phyloP scores from a whole-genome alignment of 805 yeast species.

The Kregervanrija pseudodelftensis region DNA sequence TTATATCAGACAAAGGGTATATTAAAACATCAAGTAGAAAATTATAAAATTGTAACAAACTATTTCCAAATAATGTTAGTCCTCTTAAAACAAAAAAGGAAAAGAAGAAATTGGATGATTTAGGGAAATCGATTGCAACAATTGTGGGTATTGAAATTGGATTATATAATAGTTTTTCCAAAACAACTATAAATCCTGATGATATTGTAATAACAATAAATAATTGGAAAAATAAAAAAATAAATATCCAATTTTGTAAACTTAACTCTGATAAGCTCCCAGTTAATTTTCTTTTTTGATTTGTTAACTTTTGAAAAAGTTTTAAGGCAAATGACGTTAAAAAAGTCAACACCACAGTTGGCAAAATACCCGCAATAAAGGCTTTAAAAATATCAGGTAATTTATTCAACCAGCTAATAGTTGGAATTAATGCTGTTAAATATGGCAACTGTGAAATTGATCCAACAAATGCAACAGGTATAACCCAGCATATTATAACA shows the following conservation, averaged over 20 bases:
- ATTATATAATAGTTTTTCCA: slow-evolving; percentile 54
- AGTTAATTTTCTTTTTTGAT: slow-evolving; percentile 51
- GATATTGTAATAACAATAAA: slow-evolving; percentile 81
- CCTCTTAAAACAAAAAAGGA: slow-evolving; percentile 73
- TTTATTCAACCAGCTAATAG: slow-evolving; percentile 44
- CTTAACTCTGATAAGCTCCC: slow-evolving; percentile 61
- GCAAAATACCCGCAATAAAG: slow-evolving; percentile 54
- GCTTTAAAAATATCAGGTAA: slow-evolving; percentile 49
- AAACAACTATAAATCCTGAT: slow-evolving; percentile 61
- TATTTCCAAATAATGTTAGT: slow-evolving; percentile 66
- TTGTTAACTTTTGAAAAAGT: slow-evolving; percentile 47
- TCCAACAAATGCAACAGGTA: slow-evolving; percentile 80
- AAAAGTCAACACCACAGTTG: slow-evolving; percentile 57
- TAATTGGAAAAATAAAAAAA: slow-evolving; percentile 73
- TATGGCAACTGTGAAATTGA: slow-evolving; percentile 68
- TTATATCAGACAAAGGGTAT: slow-evolving; percentile 33
- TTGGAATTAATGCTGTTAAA: slow-evolving; percentile 54
- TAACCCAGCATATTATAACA: slow-evolving; percentile 57
- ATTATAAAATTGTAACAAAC: slow-evolving; percentile 52
- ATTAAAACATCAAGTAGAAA: slow-evolving; percentile 35
- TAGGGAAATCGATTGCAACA: slow-evolving; percentile 74
- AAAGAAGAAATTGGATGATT: slow-evolving; percentile 79
- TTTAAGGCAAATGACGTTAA: slow-evolving; percentile 58
- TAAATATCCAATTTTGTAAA: slow-evolving; percentile 70
- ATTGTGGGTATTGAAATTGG: slow-evolving; percentile 69